These are phyloP conservation scores for Whalleya microplaca DNA, from an alignment of 2,329 filamentous ascomycete genomes.

Conservation along the genomic window DNA sequence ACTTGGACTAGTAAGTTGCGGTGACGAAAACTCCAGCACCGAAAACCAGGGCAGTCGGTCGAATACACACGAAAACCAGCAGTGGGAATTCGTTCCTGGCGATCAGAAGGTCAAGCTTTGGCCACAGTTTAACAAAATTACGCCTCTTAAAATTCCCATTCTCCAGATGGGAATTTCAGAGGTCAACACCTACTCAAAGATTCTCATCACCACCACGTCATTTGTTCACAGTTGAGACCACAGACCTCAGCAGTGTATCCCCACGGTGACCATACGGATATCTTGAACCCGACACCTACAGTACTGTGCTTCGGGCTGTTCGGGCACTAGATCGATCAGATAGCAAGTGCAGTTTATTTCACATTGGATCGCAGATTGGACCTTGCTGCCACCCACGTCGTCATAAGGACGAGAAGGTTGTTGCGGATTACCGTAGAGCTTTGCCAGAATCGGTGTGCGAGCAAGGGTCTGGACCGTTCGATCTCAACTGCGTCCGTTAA, in stretches of 20 bases:
- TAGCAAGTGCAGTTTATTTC: not conserved
- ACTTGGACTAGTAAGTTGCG: not conserved
- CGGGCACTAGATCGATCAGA: no score
- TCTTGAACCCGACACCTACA: no score
- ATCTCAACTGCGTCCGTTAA: not conserved
- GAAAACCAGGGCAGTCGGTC: not conserved
- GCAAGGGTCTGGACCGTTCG: not conserved
- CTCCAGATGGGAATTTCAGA: no score
- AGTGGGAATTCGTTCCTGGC: not conserved
- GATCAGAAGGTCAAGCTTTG: not conserved
- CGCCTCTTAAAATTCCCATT: no score
- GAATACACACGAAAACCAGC: not conserved
- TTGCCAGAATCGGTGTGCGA: not conserved
- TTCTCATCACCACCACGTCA: no score
- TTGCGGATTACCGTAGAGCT: not conserved
- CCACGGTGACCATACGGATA: no score
- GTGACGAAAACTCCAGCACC: not conserved
- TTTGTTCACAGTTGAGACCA: no score
- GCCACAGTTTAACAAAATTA: not conserved
- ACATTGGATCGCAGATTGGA: not conserved
- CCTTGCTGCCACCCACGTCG: not conserved
- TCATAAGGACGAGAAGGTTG: not conserved
- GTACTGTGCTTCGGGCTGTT: no score
- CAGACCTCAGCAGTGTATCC: no score
- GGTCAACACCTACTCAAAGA: no score